A percentile compares a stretch with the other conserved stretches of the same genome.
These are phyloP conservation scores for Sclerospora graminicola DNA, from an alignment of 352 stramenopile genomes.

Conservation along the genomic window DNA sequence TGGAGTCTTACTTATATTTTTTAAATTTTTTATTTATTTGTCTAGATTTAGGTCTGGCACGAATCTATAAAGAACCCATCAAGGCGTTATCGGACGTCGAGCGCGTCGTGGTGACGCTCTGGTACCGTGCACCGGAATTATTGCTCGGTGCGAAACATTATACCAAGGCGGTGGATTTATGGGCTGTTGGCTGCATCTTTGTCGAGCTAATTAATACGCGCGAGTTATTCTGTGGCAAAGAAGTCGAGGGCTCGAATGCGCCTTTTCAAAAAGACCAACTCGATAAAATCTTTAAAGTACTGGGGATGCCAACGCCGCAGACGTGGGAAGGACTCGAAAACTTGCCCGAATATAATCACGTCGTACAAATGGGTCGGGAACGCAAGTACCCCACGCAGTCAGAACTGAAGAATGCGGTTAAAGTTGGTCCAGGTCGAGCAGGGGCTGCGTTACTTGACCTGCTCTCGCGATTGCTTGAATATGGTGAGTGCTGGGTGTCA, in stretches of 20 bases:
- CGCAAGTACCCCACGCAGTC: constrained; percentile 77
- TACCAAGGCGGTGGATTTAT: constrained; percentile 93
- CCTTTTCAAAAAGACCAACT: constrained; percentile 87
- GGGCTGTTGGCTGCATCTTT: constrained; percentile 94
- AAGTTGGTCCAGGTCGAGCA: constrained; percentile 62
- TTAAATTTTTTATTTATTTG: background rate
- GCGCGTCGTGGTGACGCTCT: constrained; percentile 92
- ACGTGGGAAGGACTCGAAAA: constrained; percentile 79
- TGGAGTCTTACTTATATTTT: background rate
- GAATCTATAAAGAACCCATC: constrained; percentile 83
- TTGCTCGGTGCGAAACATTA: constrained; percentile 90
- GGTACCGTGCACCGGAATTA: constrained; percentile 93
- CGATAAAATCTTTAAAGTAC: constrained; percentile 88
- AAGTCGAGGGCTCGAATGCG: constrained; percentile 79
- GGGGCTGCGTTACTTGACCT: constrained; percentile 71
- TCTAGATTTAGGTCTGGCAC: constrained; percentile 77
- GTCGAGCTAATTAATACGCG: constrained; percentile 86
- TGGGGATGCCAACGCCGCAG: constrained; percentile 79
- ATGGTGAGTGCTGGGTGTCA: constrained; percentile 29
- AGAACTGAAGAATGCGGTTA: constrained; percentile 79
- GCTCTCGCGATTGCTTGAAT: constrained; percentile 69
- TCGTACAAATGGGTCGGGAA: constrained; percentile 78
- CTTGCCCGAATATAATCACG: constrained; percentile 71
- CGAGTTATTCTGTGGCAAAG: constrained; percentile 83
- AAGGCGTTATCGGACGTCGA: constrained; percentile 84